A percentile compares a stretch with the other conserved stretches of the same genome.
Evolutionary conservation across 2,329 filamentous ascomycete species (phyloP).

Genomic region (Xylariomycetidae sp.): DNA sequence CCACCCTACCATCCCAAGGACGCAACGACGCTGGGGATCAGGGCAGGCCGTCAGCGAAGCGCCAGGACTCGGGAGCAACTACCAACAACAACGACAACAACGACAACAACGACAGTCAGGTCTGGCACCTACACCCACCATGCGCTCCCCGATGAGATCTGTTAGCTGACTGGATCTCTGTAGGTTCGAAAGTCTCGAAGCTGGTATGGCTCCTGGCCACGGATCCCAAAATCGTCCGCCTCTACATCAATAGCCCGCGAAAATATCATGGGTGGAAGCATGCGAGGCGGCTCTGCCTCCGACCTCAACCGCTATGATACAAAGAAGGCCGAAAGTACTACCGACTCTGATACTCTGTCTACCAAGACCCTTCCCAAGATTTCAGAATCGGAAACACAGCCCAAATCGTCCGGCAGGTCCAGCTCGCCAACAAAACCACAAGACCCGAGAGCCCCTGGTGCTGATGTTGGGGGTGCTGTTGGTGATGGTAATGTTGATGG

Average conservation of each 20-base stretch:
- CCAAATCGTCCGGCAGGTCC: constrained; percentile 26
- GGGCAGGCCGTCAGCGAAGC: constrained; percentile 16
- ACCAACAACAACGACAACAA: constrained; percentile 9
- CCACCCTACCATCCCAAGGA: constrained; percentile 13
- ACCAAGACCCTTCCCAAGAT: constrained; percentile 24
- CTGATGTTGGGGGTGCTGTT: constrained; percentile 3
- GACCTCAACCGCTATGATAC: constrained; percentile 48
- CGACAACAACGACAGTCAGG: constrained; percentile 17
- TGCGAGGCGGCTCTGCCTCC: constrained; percentile 37
- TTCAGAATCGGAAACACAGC: constrained; percentile 18
- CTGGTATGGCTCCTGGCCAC: constrained; percentile 60
- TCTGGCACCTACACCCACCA: constrained; percentile 1
- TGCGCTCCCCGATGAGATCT: constrained; percentile 3
- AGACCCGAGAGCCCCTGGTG: constrained; percentile 5
- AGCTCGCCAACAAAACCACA: constrained; percentile 11
- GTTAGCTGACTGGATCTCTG: constrained; percentile 7
- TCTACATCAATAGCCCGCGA: constrained; percentile 57
- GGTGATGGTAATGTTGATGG: not conserved
- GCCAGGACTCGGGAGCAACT: constrained; percentile 12
- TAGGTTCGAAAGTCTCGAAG: constrained; percentile 49
- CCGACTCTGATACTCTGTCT: constrained; percentile 26
- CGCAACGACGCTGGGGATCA: constrained; percentile 7
- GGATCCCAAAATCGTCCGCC: constrained; percentile 47
- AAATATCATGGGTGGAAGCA: constrained; percentile 52
- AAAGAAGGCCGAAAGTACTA: constrained; percentile 31